Percentiles rank a stretch among this genome's conserved stretches.
Conservation (phyloP, 1,284 basidiomycete genomes). For the Fomes fomentarius region DNA sequence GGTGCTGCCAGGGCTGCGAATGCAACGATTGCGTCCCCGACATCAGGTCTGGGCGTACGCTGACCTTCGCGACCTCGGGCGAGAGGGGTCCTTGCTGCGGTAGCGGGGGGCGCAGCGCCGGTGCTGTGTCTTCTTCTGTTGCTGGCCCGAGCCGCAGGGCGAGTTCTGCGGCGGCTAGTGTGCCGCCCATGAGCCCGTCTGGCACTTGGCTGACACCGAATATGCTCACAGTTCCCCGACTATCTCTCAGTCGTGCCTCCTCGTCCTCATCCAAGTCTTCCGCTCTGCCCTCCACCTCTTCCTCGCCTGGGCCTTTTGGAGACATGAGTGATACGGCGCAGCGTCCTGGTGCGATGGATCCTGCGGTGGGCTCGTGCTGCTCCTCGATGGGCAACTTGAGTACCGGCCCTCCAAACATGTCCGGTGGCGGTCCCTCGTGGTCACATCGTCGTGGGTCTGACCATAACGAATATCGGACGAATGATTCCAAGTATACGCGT, state of each 20-base stretch:
- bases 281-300: conserved; percentile 7
- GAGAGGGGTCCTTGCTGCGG: conserved; percentile 34
- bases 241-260: conserved; percentile 24
- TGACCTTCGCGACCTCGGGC: conserved; percentile 36
- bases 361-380: conserved; percentile 14
- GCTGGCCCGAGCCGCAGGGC: neutral
- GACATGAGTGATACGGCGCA: neutral
- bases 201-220: conserved; percentile 9
- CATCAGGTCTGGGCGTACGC: conserved; percentile 18
- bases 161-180: neutral
- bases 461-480: conserved; percentile 16
- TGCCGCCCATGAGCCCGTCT: neutral
- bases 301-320: conserved; percentile 9
- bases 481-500: neutral
- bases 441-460: conserved; percentile 2
- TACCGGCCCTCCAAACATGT: neutral
- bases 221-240: conserved; percentile 19
- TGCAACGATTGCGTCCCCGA: conserved; percentile 32
- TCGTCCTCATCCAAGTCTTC: conserved; percentile 26
- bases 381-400: conserved; percentile 11
- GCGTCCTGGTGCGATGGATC: neutral
- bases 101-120: neutral
- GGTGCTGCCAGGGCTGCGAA: conserved; percentile 37
- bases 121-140: neutral
- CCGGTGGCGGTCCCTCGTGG: too few species aligned